Conservation (phyloP, 2,329 filamentous ascomycete genomes). For the Ambrosiella cleistominuta region DNA sequence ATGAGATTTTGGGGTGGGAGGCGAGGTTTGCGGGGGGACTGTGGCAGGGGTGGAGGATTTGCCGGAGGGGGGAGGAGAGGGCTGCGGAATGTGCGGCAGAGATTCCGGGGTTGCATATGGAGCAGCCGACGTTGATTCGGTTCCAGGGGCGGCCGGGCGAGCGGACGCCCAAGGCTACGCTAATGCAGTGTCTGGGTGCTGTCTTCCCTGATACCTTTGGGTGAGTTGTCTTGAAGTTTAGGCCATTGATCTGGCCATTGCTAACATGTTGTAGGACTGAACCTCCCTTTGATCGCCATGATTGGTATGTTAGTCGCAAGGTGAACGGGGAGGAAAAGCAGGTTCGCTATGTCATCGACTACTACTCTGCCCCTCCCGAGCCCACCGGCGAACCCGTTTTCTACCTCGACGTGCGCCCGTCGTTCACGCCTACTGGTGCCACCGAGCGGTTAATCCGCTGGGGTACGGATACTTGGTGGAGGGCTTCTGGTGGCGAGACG, state of each 20-base stretch:
- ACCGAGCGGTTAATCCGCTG: conserved; percentile 72
- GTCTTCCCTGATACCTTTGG: conserved; percentile 64
- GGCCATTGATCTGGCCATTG: neutral
- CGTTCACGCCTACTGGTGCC: conserved; percentile 62
- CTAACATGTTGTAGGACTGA: conserved; percentile 39
- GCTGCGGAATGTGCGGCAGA: conserved; percentile 16
- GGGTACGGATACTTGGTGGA: conserved; percentile 91
- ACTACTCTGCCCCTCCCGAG: conserved; percentile 72
- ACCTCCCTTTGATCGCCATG: conserved; percentile 87
- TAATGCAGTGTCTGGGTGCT: conserved; percentile 63
- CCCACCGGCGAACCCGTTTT: conserved; percentile 84
- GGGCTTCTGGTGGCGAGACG: conserved; percentile 48
- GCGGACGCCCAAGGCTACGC: conserved; percentile 75
- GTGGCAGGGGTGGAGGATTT: conserved; percentile 52
- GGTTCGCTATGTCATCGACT: conserved; percentile 91
- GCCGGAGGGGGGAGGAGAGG: conserved; percentile 55
- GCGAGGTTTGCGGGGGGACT: conserved; percentile 63
- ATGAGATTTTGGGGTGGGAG: conserved; percentile 90
- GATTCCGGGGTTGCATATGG: conserved; percentile 24
- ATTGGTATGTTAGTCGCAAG: conserved; percentile 79
- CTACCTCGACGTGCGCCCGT: conserved; percentile 84
- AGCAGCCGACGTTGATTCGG: conserved; percentile 56
- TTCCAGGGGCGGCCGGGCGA: conserved; percentile 85
- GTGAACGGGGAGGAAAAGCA: conserved; percentile 52
- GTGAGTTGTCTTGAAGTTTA: conserved; percentile 29